Evolutionary conservation across 768 basidiomycete genomes (phyloP), one percentile per base, ranked within the genome.

Genomic region (Suillus discolor): DNA sequence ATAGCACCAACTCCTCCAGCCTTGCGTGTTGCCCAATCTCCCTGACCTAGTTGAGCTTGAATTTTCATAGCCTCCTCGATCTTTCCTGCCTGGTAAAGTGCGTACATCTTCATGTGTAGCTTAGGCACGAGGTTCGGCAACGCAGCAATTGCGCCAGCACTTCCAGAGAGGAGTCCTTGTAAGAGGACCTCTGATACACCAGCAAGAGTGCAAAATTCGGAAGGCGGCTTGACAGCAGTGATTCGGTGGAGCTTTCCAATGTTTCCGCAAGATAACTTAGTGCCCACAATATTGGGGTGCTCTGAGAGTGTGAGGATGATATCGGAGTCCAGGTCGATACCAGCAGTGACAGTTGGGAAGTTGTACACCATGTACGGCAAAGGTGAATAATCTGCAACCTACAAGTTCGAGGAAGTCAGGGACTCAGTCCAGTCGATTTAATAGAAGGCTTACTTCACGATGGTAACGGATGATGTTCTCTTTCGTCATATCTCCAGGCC

Each of bases 201-300:
- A 13, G 91, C 85, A 71, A 89, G 89, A n/a, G 92, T 86, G 4
- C 88, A 84, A 69, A 92, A 90, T 49, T 87, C 80, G 3, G 79
- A 72, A 4, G 81, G 68, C 7, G 85, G 77, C 67, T 87, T 86
- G 41, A 84, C 79, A 5, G 87, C 85, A 15, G 89, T 84, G 53
- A 95, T 80, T 20, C 93, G 88, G 62, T 90, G 87, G 54, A 93
- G 86, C 75, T 94, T 96, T 25, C 93, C 92, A 65, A 96, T 87
- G 70, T 88, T 90, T 6, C 90, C 93, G 73, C 93, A 94, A 39
- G 94, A 94, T 28, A 96, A 82, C 78, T 92, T 95, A 61, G 85
- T 88, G 65, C 94, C 94, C 66, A 94, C 90, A 69, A 93, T 92
- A 77, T 95, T 94, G 7, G 91, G 91, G 73, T 94, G 93, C 54